Evolutionary conservation across 257 asterid species (phyloP).

Genomic region (Ehretia macrophylla): DNA sequence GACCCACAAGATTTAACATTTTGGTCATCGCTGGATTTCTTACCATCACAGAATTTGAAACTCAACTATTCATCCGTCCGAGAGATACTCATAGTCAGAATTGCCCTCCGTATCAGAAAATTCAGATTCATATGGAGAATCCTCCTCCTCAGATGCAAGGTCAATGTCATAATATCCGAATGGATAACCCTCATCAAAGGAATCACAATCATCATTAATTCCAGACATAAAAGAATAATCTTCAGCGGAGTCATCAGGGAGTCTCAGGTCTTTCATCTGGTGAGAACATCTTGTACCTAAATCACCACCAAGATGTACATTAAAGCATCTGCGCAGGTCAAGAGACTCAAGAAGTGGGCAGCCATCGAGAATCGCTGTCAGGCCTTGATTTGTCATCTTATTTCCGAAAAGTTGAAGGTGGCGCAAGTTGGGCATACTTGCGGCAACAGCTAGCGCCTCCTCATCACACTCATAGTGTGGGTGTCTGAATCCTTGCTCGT

Average conservation of each 20-base stretch:
- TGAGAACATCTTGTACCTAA: constrained; percentile 29
- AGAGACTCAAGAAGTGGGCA: constrained; percentile 52
- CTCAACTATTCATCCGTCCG: too few species aligned
- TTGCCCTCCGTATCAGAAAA: too few species aligned
- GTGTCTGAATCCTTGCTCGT: neutral
- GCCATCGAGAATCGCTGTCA: constrained; percentile 40
- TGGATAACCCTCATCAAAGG: too few species aligned
- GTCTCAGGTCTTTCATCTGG: constrained; percentile 29
- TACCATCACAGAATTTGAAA: too few species aligned
- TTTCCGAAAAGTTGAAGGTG: constrained; percentile 34
- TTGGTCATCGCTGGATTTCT: too few species aligned
- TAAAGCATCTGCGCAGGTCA: constrained; percentile 36
- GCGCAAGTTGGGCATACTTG: constrained; percentile 36
- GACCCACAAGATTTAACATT: too few species aligned
- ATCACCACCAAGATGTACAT: constrained; percentile 29
- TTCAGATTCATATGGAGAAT: too few species aligned
- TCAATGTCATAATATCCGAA: too few species aligned
- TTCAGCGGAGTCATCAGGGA: constrained; percentile 23
- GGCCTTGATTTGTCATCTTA: constrained; percentile 23
- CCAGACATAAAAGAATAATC: constrained; percentile 16
- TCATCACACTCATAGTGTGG: neutral
- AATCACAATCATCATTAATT: neutral
- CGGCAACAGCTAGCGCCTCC: constrained; percentile 34
- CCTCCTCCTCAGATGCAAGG: too few species aligned
- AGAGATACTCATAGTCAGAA: too few species aligned